Evolutionary conservation across 1,139 yeast genomes (phyloP), one percentile per base, ranked within the genome.

Genomic region (Magnusiomyces paraingens): DNA sequence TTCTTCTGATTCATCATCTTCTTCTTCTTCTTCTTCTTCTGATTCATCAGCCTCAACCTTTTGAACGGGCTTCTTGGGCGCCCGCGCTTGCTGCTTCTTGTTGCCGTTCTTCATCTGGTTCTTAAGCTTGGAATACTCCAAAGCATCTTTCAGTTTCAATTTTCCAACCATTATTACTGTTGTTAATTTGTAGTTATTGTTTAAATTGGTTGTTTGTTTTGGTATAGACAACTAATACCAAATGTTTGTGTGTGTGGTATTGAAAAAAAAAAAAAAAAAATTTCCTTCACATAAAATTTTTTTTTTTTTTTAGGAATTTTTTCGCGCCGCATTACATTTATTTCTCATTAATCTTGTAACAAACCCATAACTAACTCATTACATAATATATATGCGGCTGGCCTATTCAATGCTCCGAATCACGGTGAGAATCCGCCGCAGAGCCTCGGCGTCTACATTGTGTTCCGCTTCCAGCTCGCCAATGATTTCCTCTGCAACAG

Each of bases 41-140:
- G 35, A 49, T 12, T 56, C 59, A 43, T 56, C 57, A 22, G 52
- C 58, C 6, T 53, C 50, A 41, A 56, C 55, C 55, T 57, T 10
- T 47, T 55, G 44, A 50, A 55, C 47, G 38, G 18, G 52, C 36
- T 41, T 32, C 21, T 35, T 15, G 5, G 12, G 18, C 26, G 49
- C n/a, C 10, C 36, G 20, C 10, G 17, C 29, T 3, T 39, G 36
- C 17, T 46, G 15, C 29, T 32, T 46, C 32, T 46, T 46, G 49
- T 17, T 35, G n/a, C 10, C 42, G 5, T 26, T 12, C 8, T 26
- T 26, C 32, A 26, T 26, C 32, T 26, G 32, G 32, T 18, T n/a
- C 36, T 46, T 46, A 21, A 46, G 41, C 41, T 46, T 11, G 26
- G 14, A 17, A 10, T 46, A 44, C 20, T 26, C 14, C 38, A 46